phyloP scores from a whole-genome alignment of 257 asterid genomes.

The Hygrophila difformis region DNA sequence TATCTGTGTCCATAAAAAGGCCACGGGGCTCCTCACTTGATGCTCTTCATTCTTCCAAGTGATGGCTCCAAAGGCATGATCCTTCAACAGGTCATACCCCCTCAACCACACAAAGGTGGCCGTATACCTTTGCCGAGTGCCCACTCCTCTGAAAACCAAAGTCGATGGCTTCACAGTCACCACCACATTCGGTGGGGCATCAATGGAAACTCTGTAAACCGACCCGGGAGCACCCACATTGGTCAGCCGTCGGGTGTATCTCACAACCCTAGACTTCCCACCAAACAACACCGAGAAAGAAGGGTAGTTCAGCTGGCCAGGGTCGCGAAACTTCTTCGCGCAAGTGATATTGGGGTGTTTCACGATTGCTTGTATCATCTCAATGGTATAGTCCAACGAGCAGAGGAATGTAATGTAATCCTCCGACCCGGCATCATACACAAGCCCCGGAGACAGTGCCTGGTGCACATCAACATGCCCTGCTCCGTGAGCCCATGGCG shows the following conservation, averaged over 20 bases:
- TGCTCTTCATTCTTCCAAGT: conserved; percentile 54
- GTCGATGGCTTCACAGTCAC: conserved; percentile 51
- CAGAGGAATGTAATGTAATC: conserved; percentile 53
- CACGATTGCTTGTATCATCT: conserved; percentile 34
- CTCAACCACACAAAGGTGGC: conserved; percentile 54
- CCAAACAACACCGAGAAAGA: conserved; percentile 65
- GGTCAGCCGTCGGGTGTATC: conserved; percentile 55
- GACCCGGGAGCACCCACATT: conserved; percentile 69
- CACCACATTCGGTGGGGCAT: conserved; percentile 34
- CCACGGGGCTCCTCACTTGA: conserved; percentile 65
- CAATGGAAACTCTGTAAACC: conserved; percentile 28
- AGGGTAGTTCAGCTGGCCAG: conserved; percentile 84
- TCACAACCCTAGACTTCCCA: conserved; percentile 49
- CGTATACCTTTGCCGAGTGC: conserved; percentile 41
- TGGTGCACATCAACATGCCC: conserved; percentile 58
- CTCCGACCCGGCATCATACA: conserved; percentile 35
- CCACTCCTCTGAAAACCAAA: conserved; percentile 40
- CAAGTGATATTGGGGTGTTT: conserved; percentile 56
- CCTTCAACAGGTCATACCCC: conserved; percentile 10
- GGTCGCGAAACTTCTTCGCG: conserved; percentile 36
- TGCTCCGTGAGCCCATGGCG: conserved; percentile 46
- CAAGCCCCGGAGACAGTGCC: conserved; percentile 51
- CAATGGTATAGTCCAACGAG: conserved; percentile 39
- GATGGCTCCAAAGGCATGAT: conserved; percentile 53
- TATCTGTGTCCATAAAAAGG: conserved; percentile 49